Conservation (phyloP, 768 basidiomycete species). For the Agaricus sinodeliciosus region DNA sequence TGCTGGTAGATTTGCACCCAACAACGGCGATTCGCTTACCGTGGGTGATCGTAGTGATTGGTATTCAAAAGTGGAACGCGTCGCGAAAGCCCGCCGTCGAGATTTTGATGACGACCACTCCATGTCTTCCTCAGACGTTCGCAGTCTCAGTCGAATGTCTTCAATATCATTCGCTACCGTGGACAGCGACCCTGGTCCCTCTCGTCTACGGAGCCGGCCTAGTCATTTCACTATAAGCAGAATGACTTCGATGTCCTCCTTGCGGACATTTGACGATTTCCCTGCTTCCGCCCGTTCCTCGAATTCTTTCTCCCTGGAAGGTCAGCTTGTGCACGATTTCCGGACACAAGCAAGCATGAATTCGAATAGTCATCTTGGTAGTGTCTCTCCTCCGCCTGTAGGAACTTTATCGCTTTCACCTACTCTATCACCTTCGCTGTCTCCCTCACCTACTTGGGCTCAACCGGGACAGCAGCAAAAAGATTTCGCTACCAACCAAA, state of each 20-base stretch:
- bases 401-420: constrained; percentile 70
- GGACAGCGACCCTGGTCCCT: constrained; percentile 81
- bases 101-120: constrained; percentile 90
- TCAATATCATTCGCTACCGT: constrained; percentile 78
- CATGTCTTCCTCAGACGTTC: constrained; percentile 83
- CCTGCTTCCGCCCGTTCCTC: constrained; percentile 70
- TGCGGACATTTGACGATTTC: constrained; percentile 71
- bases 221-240: constrained; percentile 63
- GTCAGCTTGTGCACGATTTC: constrained; percentile 72
- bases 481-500: constrained; percentile 23
- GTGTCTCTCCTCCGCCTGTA: constrained; percentile 71
- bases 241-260: constrained; percentile 70
- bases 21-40: constrained; percentile 19
- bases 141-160: constrained; percentile 68
- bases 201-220: constrained; percentile 55
- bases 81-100: constrained; percentile 72
- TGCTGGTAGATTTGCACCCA: constrained; percentile 44
- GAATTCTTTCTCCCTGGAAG: constrained; percentile 71
- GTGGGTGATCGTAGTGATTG: constrained; percentile 34
- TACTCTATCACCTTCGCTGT: constrained; percentile 41
- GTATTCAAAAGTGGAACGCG: constrained; percentile 48
- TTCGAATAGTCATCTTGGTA: constrained; percentile 56
- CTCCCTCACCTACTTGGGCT: constrained; percentile 49
- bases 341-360: constrained; percentile 65
- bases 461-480: constrained; percentile 31